phyloP scores from a whole-genome alignment of 345 rosid species.

The Heritiera littoralis region DNA sequence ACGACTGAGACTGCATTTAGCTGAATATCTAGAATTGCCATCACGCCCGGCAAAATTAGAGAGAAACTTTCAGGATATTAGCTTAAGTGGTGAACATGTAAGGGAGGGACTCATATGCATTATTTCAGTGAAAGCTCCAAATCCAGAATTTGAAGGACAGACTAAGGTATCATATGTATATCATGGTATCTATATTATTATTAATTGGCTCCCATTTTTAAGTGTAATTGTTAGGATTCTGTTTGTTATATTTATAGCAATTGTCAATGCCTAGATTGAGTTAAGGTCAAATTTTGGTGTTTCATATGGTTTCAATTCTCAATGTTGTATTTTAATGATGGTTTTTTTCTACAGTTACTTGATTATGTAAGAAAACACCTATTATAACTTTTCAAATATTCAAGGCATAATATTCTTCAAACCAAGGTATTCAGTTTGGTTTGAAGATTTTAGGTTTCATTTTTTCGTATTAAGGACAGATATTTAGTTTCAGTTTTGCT shows the following conservation, averaged over 20 bases:
- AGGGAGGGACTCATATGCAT: too few relatives aligned
- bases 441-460: neutral
- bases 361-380: neutral
- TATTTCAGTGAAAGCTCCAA: too few relatives aligned
- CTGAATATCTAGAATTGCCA: constrained; percentile 88
- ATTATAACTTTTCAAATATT: neutral
- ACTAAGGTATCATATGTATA: constrained; percentile 67
- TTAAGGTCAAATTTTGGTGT: neutral
- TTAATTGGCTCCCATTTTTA: neutral
- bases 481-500: neutral
- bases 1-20: constrained; percentile 95
- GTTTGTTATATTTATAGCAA: neutral
- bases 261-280: neutral
- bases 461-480: neutral
- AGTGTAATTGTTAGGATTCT: neutral
- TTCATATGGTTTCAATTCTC: constrained; percentile 13
- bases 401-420: neutral
- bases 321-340: neutral
- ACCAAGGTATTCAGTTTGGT: neutral
- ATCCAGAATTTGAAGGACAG: constrained; percentile 57
- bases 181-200: constrained; percentile 13
- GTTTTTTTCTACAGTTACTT: neutral
- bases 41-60: constrained; percentile 66
- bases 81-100: too few relatives aligned
- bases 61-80: neutral